Percentiles rank a stretch among this genome's conserved stretches.
These are phyloP conservation scores for Trichoderma oligosporum DNA, from an alignment of 2,329 filamentous ascomycete species.

Conservation along the genomic window DNA sequence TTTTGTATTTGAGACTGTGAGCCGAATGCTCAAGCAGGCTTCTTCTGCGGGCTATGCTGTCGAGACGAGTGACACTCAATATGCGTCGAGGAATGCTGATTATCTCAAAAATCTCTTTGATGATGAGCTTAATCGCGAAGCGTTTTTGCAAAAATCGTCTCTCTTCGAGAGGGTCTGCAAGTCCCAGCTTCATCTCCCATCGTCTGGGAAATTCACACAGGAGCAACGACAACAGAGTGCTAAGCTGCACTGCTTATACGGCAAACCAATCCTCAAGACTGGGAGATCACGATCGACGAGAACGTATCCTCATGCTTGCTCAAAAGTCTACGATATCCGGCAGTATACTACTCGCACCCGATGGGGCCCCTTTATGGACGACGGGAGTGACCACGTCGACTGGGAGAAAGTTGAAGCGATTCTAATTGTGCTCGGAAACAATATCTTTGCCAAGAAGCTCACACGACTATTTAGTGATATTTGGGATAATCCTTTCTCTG, in stretches of 20 bases:
- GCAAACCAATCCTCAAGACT: constrained; percentile 50
- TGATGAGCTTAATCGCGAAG: constrained; percentile 49
- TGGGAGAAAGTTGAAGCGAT: constrained; percentile 79
- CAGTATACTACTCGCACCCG: constrained; percentile 57
- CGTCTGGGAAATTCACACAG: constrained; percentile 9
- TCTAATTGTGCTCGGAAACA: constrained; percentile 64
- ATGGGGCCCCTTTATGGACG: constrained; percentile 70
- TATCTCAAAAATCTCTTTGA: constrained; percentile 45
- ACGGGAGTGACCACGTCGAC: constrained; percentile 60
- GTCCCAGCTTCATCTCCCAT: not conserved
- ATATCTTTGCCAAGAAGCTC: constrained; percentile 50
- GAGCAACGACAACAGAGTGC: constrained; percentile 59
- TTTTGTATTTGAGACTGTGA: constrained; percentile 47
- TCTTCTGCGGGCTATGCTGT: constrained; percentile 33
- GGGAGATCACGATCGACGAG: constrained; percentile 35
- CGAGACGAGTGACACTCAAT: constrained; percentile 35
- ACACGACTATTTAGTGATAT: constrained; percentile 47
- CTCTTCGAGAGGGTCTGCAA: constrained; percentile 53
- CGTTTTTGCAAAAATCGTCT: constrained; percentile 61
- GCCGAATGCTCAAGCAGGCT: constrained; percentile 44
- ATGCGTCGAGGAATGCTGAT: constrained; percentile 45
- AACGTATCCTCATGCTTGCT: constrained; percentile 59
- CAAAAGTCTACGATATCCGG: constrained; percentile 69
- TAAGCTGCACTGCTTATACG: constrained; percentile 66
- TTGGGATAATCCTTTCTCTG: constrained; percentile 56